phyloP scores from a whole-genome alignment of 148 eudicot species.

The Silene conica region DNA sequence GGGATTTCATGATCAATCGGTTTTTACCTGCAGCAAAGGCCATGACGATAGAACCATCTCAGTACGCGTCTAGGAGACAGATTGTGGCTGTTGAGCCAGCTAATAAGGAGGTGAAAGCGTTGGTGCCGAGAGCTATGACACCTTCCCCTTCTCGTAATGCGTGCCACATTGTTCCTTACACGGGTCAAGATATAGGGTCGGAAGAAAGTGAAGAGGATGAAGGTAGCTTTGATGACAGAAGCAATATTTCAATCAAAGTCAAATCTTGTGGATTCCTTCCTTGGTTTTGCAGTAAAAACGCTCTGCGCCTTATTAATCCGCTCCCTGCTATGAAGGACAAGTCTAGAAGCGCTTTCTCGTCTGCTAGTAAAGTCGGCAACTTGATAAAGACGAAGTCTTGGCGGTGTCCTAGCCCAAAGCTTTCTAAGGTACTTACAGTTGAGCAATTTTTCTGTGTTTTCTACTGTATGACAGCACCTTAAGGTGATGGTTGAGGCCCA shows the following conservation, averaged over 20 bases:
- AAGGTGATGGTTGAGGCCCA: no score
- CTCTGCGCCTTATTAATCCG: slow-evolving; percentile 66
- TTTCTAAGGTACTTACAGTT: slow-evolving; percentile 40
- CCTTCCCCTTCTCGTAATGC: slow-evolving; percentile 35
- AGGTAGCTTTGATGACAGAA: slow-evolving; percentile 21
- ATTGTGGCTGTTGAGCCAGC: slow-evolving; percentile 32
- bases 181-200: slow-evolving; percentile 35
- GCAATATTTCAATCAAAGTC: slow-evolving; percentile 35
- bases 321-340: slow-evolving; percentile 51
- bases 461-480: no score
- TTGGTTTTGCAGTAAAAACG: slow-evolving; percentile 73
- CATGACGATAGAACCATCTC: slow-evolving; percentile 68
- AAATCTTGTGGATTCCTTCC: slow-evolving; percentile 74
- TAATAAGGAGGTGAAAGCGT: slow-evolving; percentile 31
- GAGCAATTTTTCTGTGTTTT: not conserved
- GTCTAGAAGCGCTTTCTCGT: slow-evolving; percentile 37
- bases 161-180: slow-evolving; percentile 32
- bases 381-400: slow-evolving; percentile 44
- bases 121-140: slow-evolving; percentile 38
- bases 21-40: slow-evolving; percentile 95
- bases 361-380: slow-evolving; percentile 44
- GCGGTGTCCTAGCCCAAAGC: slow-evolving; percentile 44
- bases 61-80: slow-evolving; percentile 55
- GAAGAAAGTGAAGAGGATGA: slow-evolving; percentile 44
- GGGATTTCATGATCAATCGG: slow-evolving; percentile 86